Conservation (phyloP, 805 yeast species). For the Myxozyma udenii region DNA sequence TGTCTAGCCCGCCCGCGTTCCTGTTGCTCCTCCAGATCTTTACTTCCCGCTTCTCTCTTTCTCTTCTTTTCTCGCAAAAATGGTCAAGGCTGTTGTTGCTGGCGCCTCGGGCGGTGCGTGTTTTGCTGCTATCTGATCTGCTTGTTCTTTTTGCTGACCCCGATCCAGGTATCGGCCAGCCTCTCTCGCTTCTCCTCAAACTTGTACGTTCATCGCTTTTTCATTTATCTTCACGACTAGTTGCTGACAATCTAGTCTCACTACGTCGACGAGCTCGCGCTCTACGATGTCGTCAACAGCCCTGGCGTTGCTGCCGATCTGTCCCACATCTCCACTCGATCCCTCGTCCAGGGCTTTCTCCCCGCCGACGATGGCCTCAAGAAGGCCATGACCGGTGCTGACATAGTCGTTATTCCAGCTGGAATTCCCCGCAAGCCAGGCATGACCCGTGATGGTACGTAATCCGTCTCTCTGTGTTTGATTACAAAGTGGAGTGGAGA, state of each 20-base stretch:
- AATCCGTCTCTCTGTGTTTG: not conserved
- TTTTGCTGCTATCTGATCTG: not conserved
- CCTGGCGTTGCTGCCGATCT: slow-evolving; percentile 89
- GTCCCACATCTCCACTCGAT: slow-evolving; percentile 73
- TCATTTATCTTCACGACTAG: not conserved
- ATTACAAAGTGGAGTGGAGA: too few species aligned
- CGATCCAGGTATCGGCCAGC: slow-evolving; percentile 77
- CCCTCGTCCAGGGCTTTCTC: slow-evolving; percentile 56
- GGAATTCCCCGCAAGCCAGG: slow-evolving; percentile 94
- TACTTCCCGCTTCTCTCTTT: not conserved
- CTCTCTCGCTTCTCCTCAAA: slow-evolving; percentile 76
- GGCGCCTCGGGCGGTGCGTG: slow-evolving; percentile 54
- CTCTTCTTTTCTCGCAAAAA: slow-evolving; percentile 21
- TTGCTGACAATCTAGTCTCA: slow-evolving; percentile 41
- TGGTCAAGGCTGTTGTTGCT: slow-evolving; percentile 52
- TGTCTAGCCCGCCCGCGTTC: not conserved
- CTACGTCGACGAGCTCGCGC: slow-evolving; percentile 60
- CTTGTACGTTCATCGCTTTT: slow-evolving; percentile 36
- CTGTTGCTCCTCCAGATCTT: not conserved
- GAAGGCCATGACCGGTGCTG: slow-evolving; percentile 71
- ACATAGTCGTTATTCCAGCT: slow-evolving; percentile 85
- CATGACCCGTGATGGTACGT: slow-evolving; percentile 75
- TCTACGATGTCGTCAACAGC: slow-evolving; percentile 79
- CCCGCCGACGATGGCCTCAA: slow-evolving; percentile 64
- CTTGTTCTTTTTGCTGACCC: not conserved